A percentile compares a stretch with the other conserved stretches of the same genome.
phyloP scores from a whole-genome alignment of 257 asterid genomes.

The Lavandula angustifolia region DNA sequence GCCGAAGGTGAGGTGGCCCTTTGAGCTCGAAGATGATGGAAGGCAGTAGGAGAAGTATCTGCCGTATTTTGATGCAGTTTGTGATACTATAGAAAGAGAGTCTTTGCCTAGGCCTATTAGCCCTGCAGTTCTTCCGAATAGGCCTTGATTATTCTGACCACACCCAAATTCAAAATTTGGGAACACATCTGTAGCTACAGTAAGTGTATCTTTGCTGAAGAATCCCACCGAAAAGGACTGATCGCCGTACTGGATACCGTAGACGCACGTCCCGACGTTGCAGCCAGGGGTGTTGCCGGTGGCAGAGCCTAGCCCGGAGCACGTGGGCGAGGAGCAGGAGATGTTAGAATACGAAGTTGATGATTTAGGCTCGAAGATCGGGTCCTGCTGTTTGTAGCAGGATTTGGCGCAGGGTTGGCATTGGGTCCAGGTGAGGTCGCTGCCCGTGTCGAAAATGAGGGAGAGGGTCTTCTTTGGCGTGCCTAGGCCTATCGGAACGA shows the following conservation, averaged over 20 bases:
- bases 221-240: constrained; percentile 57
- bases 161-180: constrained; percentile 64
- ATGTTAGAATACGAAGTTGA: constrained; percentile 61
- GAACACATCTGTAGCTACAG: constrained; percentile 43
- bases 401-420: constrained; percentile 58
- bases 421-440: constrained; percentile 86
- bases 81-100: constrained; percentile 57
- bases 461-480: constrained; percentile 49
- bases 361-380: constrained; percentile 53
- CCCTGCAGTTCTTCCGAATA: constrained; percentile 63
- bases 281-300: constrained; percentile 48
- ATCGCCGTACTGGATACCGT: constrained; percentile 63
- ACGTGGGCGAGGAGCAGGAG: constrained; percentile 44
- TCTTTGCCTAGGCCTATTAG: constrained; percentile 68
- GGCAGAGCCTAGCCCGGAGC: constrained; percentile 45
- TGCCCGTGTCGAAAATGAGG: constrained; percentile 75
- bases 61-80: constrained; percentile 54
- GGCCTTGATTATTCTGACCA: constrained; percentile 65
- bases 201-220: constrained; percentile 48
- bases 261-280: constrained; percentile 44
- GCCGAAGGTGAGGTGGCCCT: constrained; percentile 71
- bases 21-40: constrained; percentile 54
- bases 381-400: constrained; percentile 65
- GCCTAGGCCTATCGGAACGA: constrained; percentile 64
- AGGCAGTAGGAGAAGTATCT: constrained; percentile 79